Base-by-base conservation (phyloP, 176 grass and related monocot species). In the Triticum urartu region DNA sequence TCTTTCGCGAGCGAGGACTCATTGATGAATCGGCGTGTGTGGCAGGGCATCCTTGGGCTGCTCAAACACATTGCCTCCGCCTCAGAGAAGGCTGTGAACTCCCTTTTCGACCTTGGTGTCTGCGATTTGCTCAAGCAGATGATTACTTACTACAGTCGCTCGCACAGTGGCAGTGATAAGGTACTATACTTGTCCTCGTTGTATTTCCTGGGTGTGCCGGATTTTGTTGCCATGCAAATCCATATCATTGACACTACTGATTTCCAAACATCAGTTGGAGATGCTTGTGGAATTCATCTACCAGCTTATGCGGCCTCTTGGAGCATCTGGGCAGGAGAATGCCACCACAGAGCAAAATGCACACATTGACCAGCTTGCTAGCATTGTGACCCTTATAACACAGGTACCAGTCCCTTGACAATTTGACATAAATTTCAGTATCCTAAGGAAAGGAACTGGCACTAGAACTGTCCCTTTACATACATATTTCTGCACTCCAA, bases 21-120 rank as follows among this genome's bases (percentile, higher is more conserved):
- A 58, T 84, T 35, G 28, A 69, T 61, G 56, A 64, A 84, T 83
- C 38, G 9, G 21, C 74, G 9, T 65, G 20, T 81, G 26, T 83
- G 28, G 28, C 83, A 95, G 93, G 56, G 13, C 40, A 88, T 92
- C 12, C 65, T 95, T 26, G 64, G 24, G 43, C 86, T 95, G 32
- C 83, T 95, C 75, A 85, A 21, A n/a, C 30, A 64, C 35, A 69
- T 95, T 80, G 70, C 86, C 4, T 30, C 86, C 33, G 43, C 63
- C n/a, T 95, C 93, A 8, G 43, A 30, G 32, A 75, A 90, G 77
- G 93, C 79, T 6, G 88, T 90, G 9, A 83, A 74, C 52, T 88
- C 65, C 40, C 90, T 95, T 73, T 88, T 92, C 7, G 86, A 92
- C 64, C 75, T 86, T 30, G 85, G 84, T 60, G 75, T 92, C 67